A percentile compares a stretch with the other conserved stretches of the same genome.
phyloP scores from a whole-genome alignment of 1,284 basidiomycete genomes.

The Flammula alnicola region DNA sequence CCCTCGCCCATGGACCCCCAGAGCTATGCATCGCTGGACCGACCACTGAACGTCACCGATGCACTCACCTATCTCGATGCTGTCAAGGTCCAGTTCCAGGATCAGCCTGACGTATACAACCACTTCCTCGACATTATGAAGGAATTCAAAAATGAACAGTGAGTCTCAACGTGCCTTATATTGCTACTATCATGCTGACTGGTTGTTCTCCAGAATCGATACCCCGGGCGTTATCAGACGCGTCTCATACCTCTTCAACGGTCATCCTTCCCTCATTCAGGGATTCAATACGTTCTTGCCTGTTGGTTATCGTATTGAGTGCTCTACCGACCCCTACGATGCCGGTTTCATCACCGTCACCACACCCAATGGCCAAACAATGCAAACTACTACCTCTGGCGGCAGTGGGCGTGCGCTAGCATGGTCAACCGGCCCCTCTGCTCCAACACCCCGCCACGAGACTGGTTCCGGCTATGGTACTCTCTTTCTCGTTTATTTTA shows the following conservation, averaged over 20 bases:
- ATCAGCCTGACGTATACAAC: constrained; percentile 92
- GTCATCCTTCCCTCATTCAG: constrained; percentile 90
- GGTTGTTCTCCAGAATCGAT: constrained; percentile 73
- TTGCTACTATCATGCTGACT: constrained; percentile 10
- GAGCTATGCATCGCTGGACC: constrained; percentile 27
- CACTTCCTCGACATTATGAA: constrained; percentile 98
- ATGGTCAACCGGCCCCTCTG: constrained; percentile 38
- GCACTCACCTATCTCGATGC: constrained; percentile 92
- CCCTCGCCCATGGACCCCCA: constrained; percentile 32
- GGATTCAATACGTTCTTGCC: constrained; percentile 99
- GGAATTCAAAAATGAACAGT: constrained; percentile 93
- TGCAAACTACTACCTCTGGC: constrained; percentile 50
- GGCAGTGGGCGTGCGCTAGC: constrained; percentile 38
- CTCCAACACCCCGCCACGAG: constrained; percentile 15
- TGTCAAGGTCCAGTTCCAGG: constrained; percentile 87
- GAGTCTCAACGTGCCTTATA: constrained; percentile 32
- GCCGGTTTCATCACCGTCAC: constrained; percentile 65
- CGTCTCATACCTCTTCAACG: constrained; percentile 91
- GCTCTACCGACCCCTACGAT: constrained; percentile 53
- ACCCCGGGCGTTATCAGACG: constrained; percentile 96
- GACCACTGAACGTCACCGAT: constrained; percentile 81
- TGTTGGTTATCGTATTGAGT: constrained; percentile 92
- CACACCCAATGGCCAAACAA: constrained; percentile 69
- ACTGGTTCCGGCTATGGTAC: constrained; percentile 5
- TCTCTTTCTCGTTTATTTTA: constrained; percentile 1